Conservation (phyloP, 2,329 filamentous ascomycete species). For the Apiospora koreana region DNA sequence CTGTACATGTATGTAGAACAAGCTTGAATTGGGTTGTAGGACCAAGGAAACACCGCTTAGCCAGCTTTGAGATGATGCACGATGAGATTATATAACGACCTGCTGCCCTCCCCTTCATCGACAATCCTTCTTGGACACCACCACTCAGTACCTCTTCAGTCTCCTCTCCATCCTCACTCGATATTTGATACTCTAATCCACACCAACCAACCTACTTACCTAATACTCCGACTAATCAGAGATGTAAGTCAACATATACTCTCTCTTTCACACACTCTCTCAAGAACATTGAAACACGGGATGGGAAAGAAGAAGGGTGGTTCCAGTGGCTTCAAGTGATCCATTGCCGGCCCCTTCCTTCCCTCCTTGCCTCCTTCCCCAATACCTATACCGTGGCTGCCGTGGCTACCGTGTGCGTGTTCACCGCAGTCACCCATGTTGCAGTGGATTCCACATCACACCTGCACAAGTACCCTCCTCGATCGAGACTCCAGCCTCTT, state of each 20-base stretch:
- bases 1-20: constrained; percentile 8
- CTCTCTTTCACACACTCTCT: no score
- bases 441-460: not conserved
- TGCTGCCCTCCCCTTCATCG: not conserved
- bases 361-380: not conserved
- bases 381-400: not conserved
- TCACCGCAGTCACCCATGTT: not conserved
- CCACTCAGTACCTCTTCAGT: not conserved
- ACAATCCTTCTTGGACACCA: not conserved
- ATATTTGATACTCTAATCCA: not conserved
- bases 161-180: not conserved
- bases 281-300: not conserved
- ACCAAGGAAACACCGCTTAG: not conserved
- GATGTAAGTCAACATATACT: not conserved
- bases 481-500: not conserved
- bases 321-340: not conserved
- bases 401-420: no score
- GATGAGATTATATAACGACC: constrained; percentile 1
- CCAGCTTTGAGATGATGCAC: not conserved
- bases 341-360: not conserved
- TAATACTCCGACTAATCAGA: not conserved
- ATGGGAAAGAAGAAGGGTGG: not conserved
- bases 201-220: not conserved
- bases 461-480: not conserved
- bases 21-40: not conserved